Base-by-base conservation (phyloP, 2,329 filamentous ascomycete species). In the Hypoxylon sp. region DNA sequence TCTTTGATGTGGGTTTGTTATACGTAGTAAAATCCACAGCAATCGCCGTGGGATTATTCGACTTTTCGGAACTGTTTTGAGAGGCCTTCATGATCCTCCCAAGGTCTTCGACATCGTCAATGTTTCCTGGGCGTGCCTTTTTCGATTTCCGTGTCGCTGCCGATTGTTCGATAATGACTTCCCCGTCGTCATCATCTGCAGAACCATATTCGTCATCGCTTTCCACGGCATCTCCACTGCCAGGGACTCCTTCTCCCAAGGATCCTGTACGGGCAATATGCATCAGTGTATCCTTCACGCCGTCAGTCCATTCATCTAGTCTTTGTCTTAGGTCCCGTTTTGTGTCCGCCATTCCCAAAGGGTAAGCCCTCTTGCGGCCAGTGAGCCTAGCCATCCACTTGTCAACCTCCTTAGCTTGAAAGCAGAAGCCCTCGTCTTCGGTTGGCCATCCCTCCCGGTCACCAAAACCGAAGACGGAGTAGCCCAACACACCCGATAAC, bases 331-430 rank as follows among this genome's bases (percentile, higher is more conserved):
- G 88, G 77, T 96, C 92, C n/a, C 82, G 85, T 80, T 94, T 97
- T 63, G 92, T 88, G 80, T 98, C 94, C 2, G 92, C 94, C 85
- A 95, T 91, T 3, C 96, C 96, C 5, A 98, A 84, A 0, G 95
- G 95, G 75, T 92, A 98, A 0, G 94, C 94, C 77, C 94, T 87
- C 81, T 95, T 97, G 69, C 91, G 88, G 1, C 88, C 91, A 0
- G 94, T 97, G 75, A 99, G 82, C 78, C 94, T 97, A n/a, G 95
- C 94, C 92, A 99, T 93, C 95, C 96, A 98, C 78, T 90, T 94
- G 78, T 99, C 95, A 2, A 97, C 85, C 73, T 97, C 91, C 76
- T 91, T 92, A 1, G 95, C 95, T 78, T 98, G 95, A 69, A 93
- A 94, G 78, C 95, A 98, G 81, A 94, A 99, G 0, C 95, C 95